Conservation (phyloP, 2,329 filamentous ascomycete genomes). For the Colletotrichum echinochloae region DNA sequence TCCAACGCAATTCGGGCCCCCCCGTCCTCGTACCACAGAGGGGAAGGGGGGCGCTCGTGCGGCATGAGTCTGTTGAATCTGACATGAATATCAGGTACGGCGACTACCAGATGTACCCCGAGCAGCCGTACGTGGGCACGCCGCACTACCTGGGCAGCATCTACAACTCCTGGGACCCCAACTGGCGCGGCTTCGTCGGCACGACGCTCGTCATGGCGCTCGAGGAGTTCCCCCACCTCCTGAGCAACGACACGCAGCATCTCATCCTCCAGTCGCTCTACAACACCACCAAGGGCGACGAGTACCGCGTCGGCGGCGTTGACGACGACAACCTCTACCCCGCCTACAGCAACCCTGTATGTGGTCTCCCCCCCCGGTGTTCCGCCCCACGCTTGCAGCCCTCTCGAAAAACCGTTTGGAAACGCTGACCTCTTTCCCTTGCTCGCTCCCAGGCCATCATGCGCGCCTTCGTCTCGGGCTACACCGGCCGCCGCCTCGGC, state of each 20-base stretch:
- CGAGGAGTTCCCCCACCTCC: conserved; percentile 67
- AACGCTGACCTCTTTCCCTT: not conserved
- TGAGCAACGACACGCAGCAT: conserved; percentile 50
- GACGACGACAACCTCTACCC: conserved; percentile 72
- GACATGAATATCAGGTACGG: conserved; percentile 51
- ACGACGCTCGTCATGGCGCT: conserved; percentile 68
- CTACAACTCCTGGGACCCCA: conserved; percentile 71
- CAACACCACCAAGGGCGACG: conserved; percentile 69
- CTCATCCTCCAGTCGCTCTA: conserved; percentile 65
- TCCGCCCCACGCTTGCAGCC: no score
- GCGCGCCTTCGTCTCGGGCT: conserved; percentile 71
- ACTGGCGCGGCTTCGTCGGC: conserved; percentile 73
- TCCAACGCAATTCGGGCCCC: not conserved
- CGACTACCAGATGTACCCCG: conserved; percentile 65
- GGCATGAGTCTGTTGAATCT: conserved; percentile 35
- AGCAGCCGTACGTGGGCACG: conserved; percentile 69
- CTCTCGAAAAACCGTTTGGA: no score
- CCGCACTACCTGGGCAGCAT: conserved; percentile 62
- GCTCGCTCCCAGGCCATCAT: conserved; percentile 59
- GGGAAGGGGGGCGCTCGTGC: no score
- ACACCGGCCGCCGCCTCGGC: conserved; percentile 65
- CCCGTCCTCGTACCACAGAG: no score
- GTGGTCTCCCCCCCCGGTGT: conserved; percentile 12
- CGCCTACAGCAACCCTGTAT: conserved; percentile 68
- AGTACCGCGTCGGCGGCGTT: conserved; percentile 70